Base-by-base conservation (phyloP, 78 protist species). In the Emiliania huxleyi region DNA sequence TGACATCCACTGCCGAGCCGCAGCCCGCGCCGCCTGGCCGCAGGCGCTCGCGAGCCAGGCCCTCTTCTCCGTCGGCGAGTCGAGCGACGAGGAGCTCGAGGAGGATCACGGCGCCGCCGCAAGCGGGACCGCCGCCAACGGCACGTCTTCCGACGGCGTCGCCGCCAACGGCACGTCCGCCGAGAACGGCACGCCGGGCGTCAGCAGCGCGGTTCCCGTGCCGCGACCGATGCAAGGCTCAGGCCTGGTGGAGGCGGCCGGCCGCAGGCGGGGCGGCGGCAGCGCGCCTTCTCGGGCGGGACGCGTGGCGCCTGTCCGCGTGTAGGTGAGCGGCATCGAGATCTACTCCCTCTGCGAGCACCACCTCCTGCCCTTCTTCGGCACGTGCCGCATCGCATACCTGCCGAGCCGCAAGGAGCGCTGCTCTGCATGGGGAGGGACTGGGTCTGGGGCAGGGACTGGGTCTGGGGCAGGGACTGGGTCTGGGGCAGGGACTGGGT, bases 341-440 rank as follows among this genome's bases (percentile, higher is more conserved):
- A 88, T 98, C 38, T 96, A 94, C 75, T 95, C 98, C 43, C 49
- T 97, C 83, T 98, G 99, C 87, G 99, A 98, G 93, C 99, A 98
- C 87, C 99, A 98, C 90, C 88, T 98, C 96, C 97, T 98, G 8
- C 99, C 99, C 38, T 98, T 98, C 81, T 42, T 56, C 88, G 99
- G 99, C 21, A 95, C 94, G 94, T 84, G 25, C 48, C 97, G 94
- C 93, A 94, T 98, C 69, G 91, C 33, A 29, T 88, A 88, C 49
- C 4, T 88, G 21, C 99, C 99, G 23, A 84, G 95, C 84, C 87
- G 89, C n/a, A 4, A 2, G 42, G n/a, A n/a, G n/a, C n/a, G n/a
- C n/a, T n/a, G n/a, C n/a, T n/a, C n/a, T n/a, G n/a, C n/a, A n/a
- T n/a, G n/a, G n/a, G n/a, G n/a, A n/a, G n/a, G n/a, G n/a, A n/a